Percentiles rank a stretch among this genome's conserved stretches.
Conservation (phyloP, 1,139 yeast genomes). For the Yamadazyma kanchanaburiensis region DNA sequence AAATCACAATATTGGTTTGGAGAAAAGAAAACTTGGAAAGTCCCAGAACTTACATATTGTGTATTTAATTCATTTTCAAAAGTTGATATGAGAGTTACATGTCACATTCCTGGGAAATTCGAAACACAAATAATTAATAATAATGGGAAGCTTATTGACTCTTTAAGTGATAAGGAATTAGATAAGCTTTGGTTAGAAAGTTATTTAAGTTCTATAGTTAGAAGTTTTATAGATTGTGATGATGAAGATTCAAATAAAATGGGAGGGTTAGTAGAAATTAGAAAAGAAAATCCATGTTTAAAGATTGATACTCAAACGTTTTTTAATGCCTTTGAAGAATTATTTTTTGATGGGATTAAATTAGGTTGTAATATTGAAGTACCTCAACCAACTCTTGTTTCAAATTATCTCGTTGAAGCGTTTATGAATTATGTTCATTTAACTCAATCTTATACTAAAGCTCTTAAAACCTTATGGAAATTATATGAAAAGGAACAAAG, state of each 20-base stretch:
- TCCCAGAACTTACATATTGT: slow-evolving; percentile 59
- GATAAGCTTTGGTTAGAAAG: slow-evolving; percentile 63
- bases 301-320: slow-evolving; percentile 51
- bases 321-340: slow-evolving; percentile 55
- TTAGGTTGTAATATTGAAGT: slow-evolving; percentile 66
- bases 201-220: slow-evolving; percentile 58
- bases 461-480: slow-evolving; percentile 49
- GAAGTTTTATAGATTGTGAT: slow-evolving; percentile 68
- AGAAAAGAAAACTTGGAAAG: slow-evolving; percentile 71
- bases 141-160: slow-evolving; percentile 42
- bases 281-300: slow-evolving; percentile 56
- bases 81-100: slow-evolving; percentile 69
- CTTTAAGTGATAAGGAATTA: slow-evolving; percentile 30
- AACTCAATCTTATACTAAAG: slow-evolving; percentile 61
- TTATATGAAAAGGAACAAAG: slow-evolving; percentile 44
- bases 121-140: slow-evolving; percentile 44
- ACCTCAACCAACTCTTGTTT: slow-evolving; percentile 65
- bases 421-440: slow-evolving; percentile 61
- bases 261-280: slow-evolving; percentile 51
- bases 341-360: slow-evolving; percentile 64
- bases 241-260: slow-evolving; percentile 54
- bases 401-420: slow-evolving; percentile 77
- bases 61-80: slow-evolving; percentile 55
- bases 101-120: slow-evolving; percentile 62
- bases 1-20: slow-evolving; percentile 58